Conservation (phyloP, 352 stramenopile genomes). For the Pythium biforme region DNA sequence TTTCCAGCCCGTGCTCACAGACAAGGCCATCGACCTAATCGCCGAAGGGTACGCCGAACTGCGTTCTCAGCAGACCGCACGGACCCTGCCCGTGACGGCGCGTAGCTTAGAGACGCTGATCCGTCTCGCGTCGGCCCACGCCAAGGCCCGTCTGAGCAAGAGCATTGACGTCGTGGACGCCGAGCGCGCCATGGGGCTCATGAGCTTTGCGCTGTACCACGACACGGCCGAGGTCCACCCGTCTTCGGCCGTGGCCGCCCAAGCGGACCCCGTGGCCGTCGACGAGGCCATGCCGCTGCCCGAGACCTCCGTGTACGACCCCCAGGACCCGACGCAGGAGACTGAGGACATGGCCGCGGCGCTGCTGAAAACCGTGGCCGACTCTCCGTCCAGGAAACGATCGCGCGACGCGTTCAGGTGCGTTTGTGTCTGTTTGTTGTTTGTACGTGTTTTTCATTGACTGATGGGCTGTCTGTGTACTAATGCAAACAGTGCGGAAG, state of each 20-base stretch:
- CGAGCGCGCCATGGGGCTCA: conserved; percentile 93
- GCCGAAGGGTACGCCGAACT: conserved; percentile 97
- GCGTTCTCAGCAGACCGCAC: conserved; percentile 92
- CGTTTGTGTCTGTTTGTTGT: conserved; percentile 17
- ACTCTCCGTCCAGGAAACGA: conserved; percentile 59
- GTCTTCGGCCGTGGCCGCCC: conserved; percentile 3
- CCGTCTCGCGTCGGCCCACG: conserved; percentile 96
- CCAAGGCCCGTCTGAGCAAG: conserved; percentile 94
- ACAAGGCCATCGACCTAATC: conserved; percentile 92
- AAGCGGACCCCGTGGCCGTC: conserved; percentile 9
- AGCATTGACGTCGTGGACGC: conserved; percentile 82
- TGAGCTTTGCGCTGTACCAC: conserved; percentile 98
- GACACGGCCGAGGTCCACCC: conserved; percentile 72
- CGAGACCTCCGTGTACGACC: conserved; percentile 10
- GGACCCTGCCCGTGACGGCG: conserved; percentile 95
- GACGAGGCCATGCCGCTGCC: conserved; percentile 18
- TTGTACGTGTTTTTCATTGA: neutral
- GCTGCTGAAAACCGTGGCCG: conserved; percentile 12
- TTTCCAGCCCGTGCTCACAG: conserved; percentile 83
- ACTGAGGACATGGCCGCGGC: conserved; percentile 20
- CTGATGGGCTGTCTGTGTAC: conserved; percentile 1
- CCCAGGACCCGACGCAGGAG: conserved; percentile 22
- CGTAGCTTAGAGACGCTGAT: conserved; percentile 99
- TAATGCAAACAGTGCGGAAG: conserved; percentile 39
- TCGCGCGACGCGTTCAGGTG: conserved; percentile 64